Base-by-base conservation (phyloP, 345 rosid genomes). In the Camelina hispida region DNA sequence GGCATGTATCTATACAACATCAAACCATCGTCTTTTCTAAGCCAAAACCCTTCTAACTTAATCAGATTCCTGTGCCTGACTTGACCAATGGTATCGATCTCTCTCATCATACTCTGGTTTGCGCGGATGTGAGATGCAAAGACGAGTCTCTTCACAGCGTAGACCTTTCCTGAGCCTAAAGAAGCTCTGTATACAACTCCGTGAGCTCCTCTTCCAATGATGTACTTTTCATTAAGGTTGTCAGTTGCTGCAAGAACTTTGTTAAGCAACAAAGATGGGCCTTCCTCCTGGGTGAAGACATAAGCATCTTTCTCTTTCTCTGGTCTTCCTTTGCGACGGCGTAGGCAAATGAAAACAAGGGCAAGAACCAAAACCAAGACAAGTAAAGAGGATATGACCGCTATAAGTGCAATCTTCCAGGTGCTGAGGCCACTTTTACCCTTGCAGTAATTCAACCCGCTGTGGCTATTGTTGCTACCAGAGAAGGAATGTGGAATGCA, bases 171-270 rank as follows among this genome's bases (percentile, higher is more conserved):
- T 1, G 83, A 80, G 5, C 75, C 82, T 65, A 91, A 18, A 12
- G 80, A 72, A 25, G 87, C 97, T 82, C 83, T 91, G 63, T 83
- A 93, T 9, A 93, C 91, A 38, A 81, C 79, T 63, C 98, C 98
- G 43, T 93, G 98, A 18, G 85, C 87, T 71, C 96, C 98, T 76
- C 80, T 87, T 25, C 96, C 97, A 8, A 92, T 81, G 73, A 87
- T 80, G 50, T 85, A 83, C 62, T 61, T 84, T 40, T 85, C 93
- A 28, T 78, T 74, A 10, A 92, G 88, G 65, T 92, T 90, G 62
- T 85, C 94, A 0, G 94, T 88, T 32, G 92, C 98, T 73, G 80
- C 81, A 68, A 87, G 83, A 69, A 86, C 88, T 79, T 87, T 64
- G 54, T 62, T 78, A 14, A 88, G 84, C 17, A 88, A 83, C 23